Base-by-base conservation (phyloP, 1,284 basidiomycete species). In the Neolentinus lepideus region DNA sequence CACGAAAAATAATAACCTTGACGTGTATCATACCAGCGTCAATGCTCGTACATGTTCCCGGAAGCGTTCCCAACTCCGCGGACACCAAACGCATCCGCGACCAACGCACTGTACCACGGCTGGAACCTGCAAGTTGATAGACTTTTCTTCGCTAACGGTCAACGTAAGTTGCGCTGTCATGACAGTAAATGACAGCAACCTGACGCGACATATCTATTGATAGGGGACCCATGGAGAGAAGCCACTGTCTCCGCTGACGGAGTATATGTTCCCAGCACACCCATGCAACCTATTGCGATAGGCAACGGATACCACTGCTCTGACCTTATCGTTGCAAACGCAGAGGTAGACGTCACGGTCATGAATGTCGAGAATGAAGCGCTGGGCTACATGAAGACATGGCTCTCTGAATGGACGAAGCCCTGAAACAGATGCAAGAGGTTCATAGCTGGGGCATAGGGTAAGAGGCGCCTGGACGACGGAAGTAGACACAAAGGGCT, bases 191-290 rank as follows among this genome's bases (percentile, higher is more conserved):
- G 36, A 56, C 46, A 64, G 63, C 60, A 50, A 36, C 50, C 33
- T 48, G 52, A 27, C 6, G 55, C 46, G 43, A 22, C 43, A 22
- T 43, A 53, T 38, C 22, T 29, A 35, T 47, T 47, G 52, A 0
- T 46, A 85, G 85, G 82, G 51, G 86, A 88, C 64, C 85, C 86
- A n/a, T 89, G 85, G 86, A 76, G 78, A 57, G 83, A 84, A 57
- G 79, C 79, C 6, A 88, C 86, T 0, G 70, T 86, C 14, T 87
- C 85, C 3, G 81, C 85, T 0, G 75, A 78, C 27, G 72, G 72
- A 29, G 68, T 76, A n/a, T 60, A 68, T 55, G 71, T 78, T 55
- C 24, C 64, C 16, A 85, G 77, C 63, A 85, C 81, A 2, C 54
- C 72, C 1, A 63, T 64, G 1, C 81, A 84, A 60, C 82, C 81